Conservation (phyloP, 306 rosid species). For the Citrullus mucosospermus region DNA sequence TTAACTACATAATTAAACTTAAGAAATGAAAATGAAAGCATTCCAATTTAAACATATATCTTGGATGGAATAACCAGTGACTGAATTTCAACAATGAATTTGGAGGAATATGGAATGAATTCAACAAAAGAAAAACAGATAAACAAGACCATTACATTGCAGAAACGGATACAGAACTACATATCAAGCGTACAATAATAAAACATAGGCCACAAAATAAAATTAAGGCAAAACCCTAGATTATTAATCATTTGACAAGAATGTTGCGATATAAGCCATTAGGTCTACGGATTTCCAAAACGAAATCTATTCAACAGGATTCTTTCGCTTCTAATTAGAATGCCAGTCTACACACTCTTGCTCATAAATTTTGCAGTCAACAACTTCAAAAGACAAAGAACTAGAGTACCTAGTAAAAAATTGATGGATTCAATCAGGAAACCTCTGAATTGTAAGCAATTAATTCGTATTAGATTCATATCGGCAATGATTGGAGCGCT, state of each 20-base stretch:
- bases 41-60: no score
- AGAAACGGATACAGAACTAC: neutral
- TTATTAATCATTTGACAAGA: neutral
- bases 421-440: neutral
- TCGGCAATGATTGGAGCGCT: neutral
- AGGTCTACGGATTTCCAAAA: neutral
- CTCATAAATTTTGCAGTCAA: neutral
- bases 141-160: neutral
- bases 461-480: neutral
- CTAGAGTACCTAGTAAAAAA: neutral
- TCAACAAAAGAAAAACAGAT: neutral
- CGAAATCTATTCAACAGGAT: neutral
- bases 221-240: neutral
- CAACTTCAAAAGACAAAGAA: neutral
- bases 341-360: neutral
- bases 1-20: no score
- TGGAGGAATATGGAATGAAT: neutral
- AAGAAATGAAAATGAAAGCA: no score
- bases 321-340: neutral
- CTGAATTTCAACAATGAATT: no score
- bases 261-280: neutral
- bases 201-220: neutral
- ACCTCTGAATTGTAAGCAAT: neutral
- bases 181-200: neutral
- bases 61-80: no score